Conservation (phyloP, 1,284 basidiomycete species). For the Exobasidium rhododendri region DNA sequence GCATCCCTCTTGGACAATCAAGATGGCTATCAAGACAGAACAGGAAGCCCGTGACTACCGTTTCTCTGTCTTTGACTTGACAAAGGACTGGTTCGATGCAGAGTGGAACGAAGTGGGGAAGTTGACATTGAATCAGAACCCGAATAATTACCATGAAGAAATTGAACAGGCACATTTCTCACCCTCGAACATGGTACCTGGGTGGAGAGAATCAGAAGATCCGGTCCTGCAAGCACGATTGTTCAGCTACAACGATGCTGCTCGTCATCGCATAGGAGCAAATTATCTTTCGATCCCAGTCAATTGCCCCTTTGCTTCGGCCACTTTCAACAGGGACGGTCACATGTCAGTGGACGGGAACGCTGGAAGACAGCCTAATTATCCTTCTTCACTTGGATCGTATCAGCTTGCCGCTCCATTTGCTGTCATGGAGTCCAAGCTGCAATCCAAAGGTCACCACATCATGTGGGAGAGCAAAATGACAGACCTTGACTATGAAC, state of each 20-base stretch:
- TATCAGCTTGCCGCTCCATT: neutral
- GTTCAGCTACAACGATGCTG: conserved; percentile 69
- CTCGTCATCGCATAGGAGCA: conserved; percentile 71
- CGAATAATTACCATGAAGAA: conserved; percentile 22
- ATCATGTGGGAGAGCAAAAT: neutral
- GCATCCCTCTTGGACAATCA: conserved; percentile 25
- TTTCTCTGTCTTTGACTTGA: conserved; percentile 18
- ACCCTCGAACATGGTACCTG: conserved; percentile 23
- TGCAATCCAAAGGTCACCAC: neutral
- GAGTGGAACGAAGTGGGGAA: conserved; percentile 15
- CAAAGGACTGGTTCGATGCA: conserved; percentile 10
- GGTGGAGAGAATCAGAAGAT: conserved; percentile 23
- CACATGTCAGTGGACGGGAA: neutral
- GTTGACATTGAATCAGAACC: conserved; percentile 20
- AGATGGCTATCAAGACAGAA: conserved; percentile 14
- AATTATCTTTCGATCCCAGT: conserved; percentile 89
- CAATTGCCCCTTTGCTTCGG: conserved; percentile 67
- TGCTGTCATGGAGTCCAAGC: neutral
- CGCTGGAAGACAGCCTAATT: neutral
- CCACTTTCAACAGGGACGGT: neutral
- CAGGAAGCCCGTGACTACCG: conserved; percentile 8
- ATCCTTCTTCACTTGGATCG: neutral
- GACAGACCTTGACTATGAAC: conserved; percentile 8
- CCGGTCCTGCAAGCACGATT: conserved; percentile 27
- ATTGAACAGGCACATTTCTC: conserved; percentile 21